Conservation (phyloP, 2,329 filamentous ascomycete species). For the Magnaporthales sp. region DNA sequence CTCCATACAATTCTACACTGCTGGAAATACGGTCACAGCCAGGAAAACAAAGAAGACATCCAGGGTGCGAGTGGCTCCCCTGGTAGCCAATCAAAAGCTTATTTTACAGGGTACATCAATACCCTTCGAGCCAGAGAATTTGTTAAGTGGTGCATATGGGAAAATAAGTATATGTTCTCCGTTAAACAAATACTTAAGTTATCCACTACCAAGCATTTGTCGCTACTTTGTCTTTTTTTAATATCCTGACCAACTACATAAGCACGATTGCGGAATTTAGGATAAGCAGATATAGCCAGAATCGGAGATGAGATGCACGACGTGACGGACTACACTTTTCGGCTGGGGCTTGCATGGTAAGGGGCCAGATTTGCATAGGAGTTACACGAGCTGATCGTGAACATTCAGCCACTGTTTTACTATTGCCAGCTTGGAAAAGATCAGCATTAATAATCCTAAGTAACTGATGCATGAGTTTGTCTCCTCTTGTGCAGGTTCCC, state of each 20-base stretch:
- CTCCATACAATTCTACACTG: no score
- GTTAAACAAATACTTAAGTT: background rate
- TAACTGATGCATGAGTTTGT: background rate
- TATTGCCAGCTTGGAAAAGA: background rate
- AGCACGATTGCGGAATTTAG: background rate
- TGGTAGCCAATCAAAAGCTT: background rate
- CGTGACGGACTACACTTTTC: background rate
- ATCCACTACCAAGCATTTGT: background rate
- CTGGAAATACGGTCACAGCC: conserved; percentile 19
- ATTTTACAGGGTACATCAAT: background rate
- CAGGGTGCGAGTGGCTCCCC: background rate
- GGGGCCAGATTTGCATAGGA: background rate
- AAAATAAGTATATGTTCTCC: background rate
- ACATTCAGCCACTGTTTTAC: background rate
- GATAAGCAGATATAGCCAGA: background rate
- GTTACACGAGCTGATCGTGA: background rate
- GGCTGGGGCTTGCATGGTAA: background rate
- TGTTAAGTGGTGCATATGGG: background rate
- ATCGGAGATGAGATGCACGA: background rate
- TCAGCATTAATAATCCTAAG: background rate
- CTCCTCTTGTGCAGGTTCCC: background rate
- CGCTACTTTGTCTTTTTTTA: background rate
- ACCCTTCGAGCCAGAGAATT: background rate
- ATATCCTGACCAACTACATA: background rate
- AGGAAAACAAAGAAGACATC: background rate